Evolutionary conservation across 306 rosid genomes (phyloP), one percentile per base, ranked within the genome.

Genomic region (Albizia julibrissin): DNA sequence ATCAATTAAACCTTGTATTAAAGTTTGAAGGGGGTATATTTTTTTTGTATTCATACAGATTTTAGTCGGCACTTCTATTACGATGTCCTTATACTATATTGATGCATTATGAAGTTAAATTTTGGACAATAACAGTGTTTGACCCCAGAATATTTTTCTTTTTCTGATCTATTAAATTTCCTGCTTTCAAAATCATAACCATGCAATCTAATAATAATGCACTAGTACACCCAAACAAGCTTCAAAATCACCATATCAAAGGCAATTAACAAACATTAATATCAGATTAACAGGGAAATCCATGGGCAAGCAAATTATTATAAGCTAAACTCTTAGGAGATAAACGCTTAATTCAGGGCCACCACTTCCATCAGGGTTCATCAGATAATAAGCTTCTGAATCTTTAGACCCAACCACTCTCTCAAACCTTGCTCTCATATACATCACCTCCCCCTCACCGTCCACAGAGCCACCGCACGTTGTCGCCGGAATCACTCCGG

Each of bases 291-390:
- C 8, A 26, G 19, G 37, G 34, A 26, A 61, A 61, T 50, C 58
- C 58, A 50, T 18, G 58, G 56, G 10, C 52, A 50, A 54, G 61
- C 26, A 7, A 50, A 21, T 21, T 19, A 50, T 15, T 49, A 16
- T 1, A 49, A 50, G 65, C 72, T 73, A 87, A 79, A 93, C 95
- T 81, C 99, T 92, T 69, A 95, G 91, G 84, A 95, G 78, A 82
- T 88, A 95, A 80, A 95, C 82, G 85, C 98, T 92, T 2, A 95
- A 93, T 62, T 95, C 98, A 82, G 99, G 99, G 56, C 97, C 97
- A 10, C 85, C 94, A 58, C 80, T 80, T 1, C 89, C 90, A 85
- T 92, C 98, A 7, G 94, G 95, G 66, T 92, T 93, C 73, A 92
- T 89, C 91, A 95, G 92, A 81, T 95, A 95, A 26, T 92, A 95